Base-by-base conservation (phyloP, 805 yeast species). In the Candida odintsovae region DNA sequence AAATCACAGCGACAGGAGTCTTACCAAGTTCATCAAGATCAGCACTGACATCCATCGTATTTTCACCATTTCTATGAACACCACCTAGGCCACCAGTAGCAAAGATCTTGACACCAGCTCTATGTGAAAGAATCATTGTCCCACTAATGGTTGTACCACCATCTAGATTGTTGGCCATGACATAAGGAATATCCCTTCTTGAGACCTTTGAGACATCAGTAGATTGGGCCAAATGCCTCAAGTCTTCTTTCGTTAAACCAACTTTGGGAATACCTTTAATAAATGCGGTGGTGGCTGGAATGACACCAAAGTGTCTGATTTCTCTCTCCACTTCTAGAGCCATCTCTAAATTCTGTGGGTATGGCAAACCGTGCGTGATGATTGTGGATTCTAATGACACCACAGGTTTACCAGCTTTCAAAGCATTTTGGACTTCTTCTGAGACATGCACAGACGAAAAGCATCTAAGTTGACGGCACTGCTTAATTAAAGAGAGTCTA, bases 51-150 rank as follows among this genome's bases (percentile, higher is more conserved):
- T 89, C 97, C 81, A 87, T 76, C 2, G 90, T 79, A 25, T 66
- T 53, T 46, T 85, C 84, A 19, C 86, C 92, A 8, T 85, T 86
- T 46, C 87, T 74, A 57, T 89, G 95, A 11, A 88, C 96, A 19
- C 97, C 97, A 19, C 97, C 97, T 18, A 89, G 71, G 1, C 97
- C 97, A 28, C 97, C 97, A 2, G 97, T 90, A 1, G 95, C 94
- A 71, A 89, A 90, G 12, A 90, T 88, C 54, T 78, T 75, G 54
- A 89, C 86, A 0, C 95, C 94, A 0, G 90, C 90, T 56, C 66
- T 58, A 44, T 80, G 72, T 1, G 96, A 82, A 18, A 90, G 63
- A 19, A 89, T 83, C 95, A 88, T 87, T 0, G 96, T 89, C 23
- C 86, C 82, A 2, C 96, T 87, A 48, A 89, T 87, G 0, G 97